A percentile compares a stretch with the other conserved stretches of the same genome.
These are phyloP conservation scores for Spizellomyces punctatus DNA, from an alignment of 192 early-diverging fungal species.

Conservation along the genomic window DNA sequence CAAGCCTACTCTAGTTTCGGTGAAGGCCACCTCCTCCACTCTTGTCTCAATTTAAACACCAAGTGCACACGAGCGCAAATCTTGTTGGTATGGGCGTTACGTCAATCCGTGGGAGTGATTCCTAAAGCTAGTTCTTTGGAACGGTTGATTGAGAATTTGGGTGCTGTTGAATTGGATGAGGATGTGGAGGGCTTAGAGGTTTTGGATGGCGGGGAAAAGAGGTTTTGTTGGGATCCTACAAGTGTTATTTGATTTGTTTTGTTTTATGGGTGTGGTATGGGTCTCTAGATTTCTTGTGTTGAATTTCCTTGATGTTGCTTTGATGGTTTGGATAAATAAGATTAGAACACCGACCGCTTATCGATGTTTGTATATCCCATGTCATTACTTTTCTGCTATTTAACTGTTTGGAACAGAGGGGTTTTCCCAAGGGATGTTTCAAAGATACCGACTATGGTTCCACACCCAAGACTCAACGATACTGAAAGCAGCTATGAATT, in stretches of 20 bases:
- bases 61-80: constrained; percentile 37
- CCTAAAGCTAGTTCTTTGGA: constrained; percentile 34
- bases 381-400: no score
- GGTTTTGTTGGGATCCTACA: constrained; percentile 49
- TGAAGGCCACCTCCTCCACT: constrained; percentile 35
- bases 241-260: constrained; percentile 3
- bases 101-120: constrained; percentile 26
- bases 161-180: constrained; percentile 5
- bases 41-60: not conserved
- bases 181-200: constrained; percentile 19
- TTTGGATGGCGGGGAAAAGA: constrained; percentile 24
- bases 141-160: constrained; percentile 45
- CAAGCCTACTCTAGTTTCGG: constrained; percentile 46
- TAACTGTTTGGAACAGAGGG: no score
- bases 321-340: no score
- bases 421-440: no score
- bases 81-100: constrained; percentile 41
- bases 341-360: no score
- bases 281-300: no score
- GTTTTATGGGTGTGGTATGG: no score
- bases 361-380: no score
- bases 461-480: no score
- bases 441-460: no score
- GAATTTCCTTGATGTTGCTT: no score
- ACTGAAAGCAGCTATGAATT: no score